Percentiles rank a stretch among this genome's conserved stretches.
phyloP scores from a whole-genome alignment of 192 early-diverging fungal genomes.

The Linnemannia exigua region DNA sequence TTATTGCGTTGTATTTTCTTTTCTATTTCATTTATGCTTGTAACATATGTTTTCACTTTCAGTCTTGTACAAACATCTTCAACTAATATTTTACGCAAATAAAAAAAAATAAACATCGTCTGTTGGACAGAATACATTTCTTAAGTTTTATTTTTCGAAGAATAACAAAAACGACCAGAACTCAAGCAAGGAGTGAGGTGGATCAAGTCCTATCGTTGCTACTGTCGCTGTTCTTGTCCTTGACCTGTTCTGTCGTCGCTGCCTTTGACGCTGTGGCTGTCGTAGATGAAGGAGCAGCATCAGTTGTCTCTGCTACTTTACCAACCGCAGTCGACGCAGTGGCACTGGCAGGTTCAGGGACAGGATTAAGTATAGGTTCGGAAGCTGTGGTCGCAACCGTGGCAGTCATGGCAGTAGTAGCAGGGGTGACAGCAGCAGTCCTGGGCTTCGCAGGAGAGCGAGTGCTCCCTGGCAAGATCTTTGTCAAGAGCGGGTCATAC shows the following conservation, averaged over 20 bases:
- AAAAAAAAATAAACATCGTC: background rate
- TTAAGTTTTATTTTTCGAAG: too few relatives aligned
- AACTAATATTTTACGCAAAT: slow-evolving; percentile 11
- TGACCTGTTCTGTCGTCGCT: background rate
- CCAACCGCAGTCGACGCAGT: background rate
- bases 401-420: too few relatives aligned
- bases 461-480: background rate
- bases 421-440: background rate
- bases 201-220: too few relatives aligned
- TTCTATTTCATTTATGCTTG: slow-evolving; percentile 7
- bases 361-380: background rate
- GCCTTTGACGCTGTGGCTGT: background rate
- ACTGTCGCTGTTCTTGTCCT: background rate
- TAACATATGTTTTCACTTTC: slow-evolving; percentile 8
- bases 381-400: background rate
- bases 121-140: too few relatives aligned
- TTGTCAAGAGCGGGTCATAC: slow-evolving; percentile 70
- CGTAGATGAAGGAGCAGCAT: background rate
- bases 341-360: background rate
- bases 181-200: too few relatives aligned
- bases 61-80: background rate
- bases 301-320: too few relatives aligned
- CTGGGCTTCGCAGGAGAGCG: background rate
- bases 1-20: slow-evolving; percentile 8
- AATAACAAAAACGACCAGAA: too few relatives aligned